Evolutionary conservation across 345 rosid species (phyloP).

Genomic region (Brassica nigra): DNA sequence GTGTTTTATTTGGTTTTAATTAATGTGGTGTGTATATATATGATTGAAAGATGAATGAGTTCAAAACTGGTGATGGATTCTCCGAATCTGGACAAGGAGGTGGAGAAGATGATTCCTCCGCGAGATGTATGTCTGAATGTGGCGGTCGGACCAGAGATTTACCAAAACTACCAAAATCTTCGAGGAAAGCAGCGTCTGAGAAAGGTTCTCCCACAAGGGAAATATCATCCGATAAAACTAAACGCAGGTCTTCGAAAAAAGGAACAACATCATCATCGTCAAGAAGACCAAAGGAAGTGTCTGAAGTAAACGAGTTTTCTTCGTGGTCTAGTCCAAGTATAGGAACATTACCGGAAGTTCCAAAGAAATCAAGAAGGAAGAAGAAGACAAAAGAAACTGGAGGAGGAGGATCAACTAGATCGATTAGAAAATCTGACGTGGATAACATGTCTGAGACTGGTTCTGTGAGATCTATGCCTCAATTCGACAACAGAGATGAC

Average conservation of each 20-base stretch:
- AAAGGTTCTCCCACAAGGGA: conserved; percentile 48
- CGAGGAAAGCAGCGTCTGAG: conserved; percentile 32
- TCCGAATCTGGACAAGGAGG: conserved; percentile 42
- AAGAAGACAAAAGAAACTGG: conserved; percentile 57
- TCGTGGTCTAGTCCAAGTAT: conserved; percentile 8
- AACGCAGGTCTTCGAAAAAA: conserved; percentile 54
- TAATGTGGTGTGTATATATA: background rate
- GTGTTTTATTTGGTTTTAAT: background rate
- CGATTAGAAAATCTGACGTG: conserved; percentile 37
- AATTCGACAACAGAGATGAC: conserved; percentile 28
- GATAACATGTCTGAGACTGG: conserved; percentile 46
- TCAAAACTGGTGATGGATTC: conserved; percentile 39
- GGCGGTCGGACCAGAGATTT: conserved; percentile 41
- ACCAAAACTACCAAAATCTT: conserved; percentile 37
- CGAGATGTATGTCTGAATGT: conserved; percentile 60
- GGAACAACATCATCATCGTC: conserved; percentile 3
- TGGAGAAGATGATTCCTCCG: conserved; percentile 43
- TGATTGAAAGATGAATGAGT: conserved; percentile 64
- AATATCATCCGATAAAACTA: conserved; percentile 49
- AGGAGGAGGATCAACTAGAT: conserved; percentile 42
- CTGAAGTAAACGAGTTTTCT: conserved; percentile 20
- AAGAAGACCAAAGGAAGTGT: conserved; percentile 26
- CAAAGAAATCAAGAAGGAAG: conserved; percentile 55
- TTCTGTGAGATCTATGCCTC: conserved; percentile 40
- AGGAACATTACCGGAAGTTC: conserved; percentile 28